Evolutionary conservation across 148 eudicot genomes (phyloP), one percentile per base, ranked within the genome.

Genomic region (Bassia scoparia): DNA sequence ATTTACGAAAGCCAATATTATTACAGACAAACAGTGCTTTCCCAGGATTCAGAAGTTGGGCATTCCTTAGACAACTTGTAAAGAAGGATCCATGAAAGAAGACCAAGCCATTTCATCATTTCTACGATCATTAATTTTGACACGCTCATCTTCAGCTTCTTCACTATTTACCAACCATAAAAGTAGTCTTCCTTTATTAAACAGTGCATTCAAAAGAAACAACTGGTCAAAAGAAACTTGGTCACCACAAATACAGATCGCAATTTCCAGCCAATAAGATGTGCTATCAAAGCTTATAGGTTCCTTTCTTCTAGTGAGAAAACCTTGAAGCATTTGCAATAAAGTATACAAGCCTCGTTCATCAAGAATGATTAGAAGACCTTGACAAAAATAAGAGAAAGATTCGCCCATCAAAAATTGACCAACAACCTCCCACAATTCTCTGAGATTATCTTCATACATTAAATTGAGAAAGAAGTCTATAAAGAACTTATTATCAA

Each of bases 381-480:
- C 97, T 64, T 76, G 89, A 76, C 99, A 88, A 69, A 96, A 83
- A 75, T 84, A 82, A 37, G 92, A 83, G 81, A 89, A 96, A 67
- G 97, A 78, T 77, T 92, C 89, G 71, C 87, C 94, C 85, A 73
- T 74, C 16, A 96, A 88, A 82, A 88, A 92, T 52, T 88, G 86
- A 60, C 78, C 82, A 52, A 96, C 50, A 29, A 87, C 81, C 67
- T 90, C 88, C 99, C 97, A 96, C 43, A 90, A 81, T 73, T 88
- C 94, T 74, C 82, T 81, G 50, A 81, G 46, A 76, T 86, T 82
- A 69, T 96, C 94, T 46, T 86, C 81, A 73, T 83, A 87, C 94
- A 92, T 88, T 70, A 96, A 82, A 67, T 80, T 78, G 30, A 89
- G 46, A 73, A 96, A 96, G 82, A 85, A 71, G 37, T 90, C 79